Conservation (phyloP, 192 early-diverging fungal genomes). For the Geosiphon pyriformis region DNA sequence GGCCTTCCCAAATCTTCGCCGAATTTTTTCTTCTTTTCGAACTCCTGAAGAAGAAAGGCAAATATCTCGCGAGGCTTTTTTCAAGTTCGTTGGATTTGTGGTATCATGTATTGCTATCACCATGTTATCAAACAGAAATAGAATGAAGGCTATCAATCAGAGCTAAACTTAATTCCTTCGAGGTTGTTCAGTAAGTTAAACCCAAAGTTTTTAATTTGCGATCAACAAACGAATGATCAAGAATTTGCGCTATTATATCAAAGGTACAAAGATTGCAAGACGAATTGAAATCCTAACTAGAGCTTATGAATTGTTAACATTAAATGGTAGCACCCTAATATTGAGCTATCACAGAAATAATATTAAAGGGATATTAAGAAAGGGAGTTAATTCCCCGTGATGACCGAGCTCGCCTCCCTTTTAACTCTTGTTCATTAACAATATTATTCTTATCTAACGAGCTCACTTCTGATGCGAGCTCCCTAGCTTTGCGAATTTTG, state of each 20-base stretch:
- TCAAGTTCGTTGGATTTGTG: constrained; percentile 55
- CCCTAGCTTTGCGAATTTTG: not conserved
- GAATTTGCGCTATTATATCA: too few relatives aligned
- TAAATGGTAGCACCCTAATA: not conserved
- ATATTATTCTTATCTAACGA: not conserved
- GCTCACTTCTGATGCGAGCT: not conserved
- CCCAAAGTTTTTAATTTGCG: too few relatives aligned
- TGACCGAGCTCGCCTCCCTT: not conserved
- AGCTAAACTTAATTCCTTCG: not conserved
- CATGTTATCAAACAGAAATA: constrained; percentile 23
- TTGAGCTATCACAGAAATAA: too few relatives aligned
- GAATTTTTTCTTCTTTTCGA: constrained; percentile 51
- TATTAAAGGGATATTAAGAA: too few relatives aligned
- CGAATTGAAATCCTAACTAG: too few relatives aligned
- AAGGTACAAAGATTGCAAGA: too few relatives aligned
- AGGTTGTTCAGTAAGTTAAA: not conserved
- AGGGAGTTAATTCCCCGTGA: not conserved
- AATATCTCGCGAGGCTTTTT: constrained; percentile 52
- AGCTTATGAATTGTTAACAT: not conserved
- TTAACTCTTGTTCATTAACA: not conserved
- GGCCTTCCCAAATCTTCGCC: constrained; percentile 51
- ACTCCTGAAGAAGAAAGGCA: constrained; percentile 56
- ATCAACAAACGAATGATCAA: too few relatives aligned
- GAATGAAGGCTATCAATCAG: constrained; percentile 14
- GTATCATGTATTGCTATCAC: constrained; percentile 55